A percentile compares a stretch with the other conserved stretches of the same genome.
Evolutionary conservation across 768 basidiomycete genomes (phyloP).

Genomic region (Dictyophora rubrovolvata): DNA sequence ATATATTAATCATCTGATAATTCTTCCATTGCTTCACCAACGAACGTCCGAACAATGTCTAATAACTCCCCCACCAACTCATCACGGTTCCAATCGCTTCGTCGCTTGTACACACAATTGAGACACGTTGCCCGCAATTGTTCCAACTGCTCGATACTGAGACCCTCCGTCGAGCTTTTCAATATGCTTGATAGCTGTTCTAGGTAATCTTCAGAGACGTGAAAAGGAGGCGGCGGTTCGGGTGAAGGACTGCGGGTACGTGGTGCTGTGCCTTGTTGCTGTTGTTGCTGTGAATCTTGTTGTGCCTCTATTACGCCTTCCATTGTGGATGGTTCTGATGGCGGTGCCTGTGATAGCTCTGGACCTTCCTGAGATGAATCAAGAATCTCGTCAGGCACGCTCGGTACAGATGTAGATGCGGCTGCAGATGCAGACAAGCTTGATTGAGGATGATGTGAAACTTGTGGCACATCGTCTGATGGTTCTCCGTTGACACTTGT

Average conservation of each 20-base stretch:
- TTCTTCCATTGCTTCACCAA: slow-evolving; percentile 44
- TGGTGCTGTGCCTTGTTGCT: not conserved
- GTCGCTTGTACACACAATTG: slow-evolving; percentile 69
- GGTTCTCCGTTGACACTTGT: not conserved
- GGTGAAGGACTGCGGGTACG: slow-evolving; percentile 43
- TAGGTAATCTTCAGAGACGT: slow-evolving; percentile 44
- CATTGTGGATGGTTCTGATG: not conserved
- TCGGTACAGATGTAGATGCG: no score
- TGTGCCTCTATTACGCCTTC: not conserved
- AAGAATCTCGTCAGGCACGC: not conserved
- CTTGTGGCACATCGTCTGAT: not conserved
- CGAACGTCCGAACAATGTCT: slow-evolving; percentile 49
- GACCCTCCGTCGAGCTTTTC: slow-evolving; percentile 38
- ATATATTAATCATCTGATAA: not conserved
- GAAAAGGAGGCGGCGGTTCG: slow-evolving; percentile 56
- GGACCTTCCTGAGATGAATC: not conserved
- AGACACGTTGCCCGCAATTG: slow-evolving; percentile 83
- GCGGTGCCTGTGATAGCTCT: not conserved
- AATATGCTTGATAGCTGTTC: slow-evolving; percentile 39
- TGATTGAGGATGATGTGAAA: not conserved
- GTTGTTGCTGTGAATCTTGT: not conserved
- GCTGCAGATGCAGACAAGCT: not conserved
- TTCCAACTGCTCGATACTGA: slow-evolving; percentile 86
- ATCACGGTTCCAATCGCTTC: slow-evolving; percentile 77
- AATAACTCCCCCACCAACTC: slow-evolving; percentile 49